A percentile compares a stretch with the other conserved stretches of the same genome.
phyloP scores from a whole-genome alignment of 805 yeast genomes.

The Metschnikowia arizonensis region DNA sequence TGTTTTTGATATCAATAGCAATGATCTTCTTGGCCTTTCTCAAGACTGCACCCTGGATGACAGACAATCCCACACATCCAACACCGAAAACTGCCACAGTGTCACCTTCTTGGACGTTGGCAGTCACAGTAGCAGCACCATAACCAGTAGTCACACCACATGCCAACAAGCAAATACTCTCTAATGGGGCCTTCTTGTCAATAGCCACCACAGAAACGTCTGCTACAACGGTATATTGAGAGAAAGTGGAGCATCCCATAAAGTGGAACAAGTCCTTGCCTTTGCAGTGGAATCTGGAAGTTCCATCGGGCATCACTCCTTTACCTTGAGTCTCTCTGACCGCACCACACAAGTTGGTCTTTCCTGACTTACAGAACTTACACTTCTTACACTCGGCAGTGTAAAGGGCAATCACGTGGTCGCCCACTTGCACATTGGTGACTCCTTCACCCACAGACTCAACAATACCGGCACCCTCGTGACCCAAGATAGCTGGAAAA shows the following conservation, averaged over 20 bases:
- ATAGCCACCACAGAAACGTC: conserved; percentile 95
- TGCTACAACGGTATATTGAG: conserved; percentile 96
- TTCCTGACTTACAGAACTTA: conserved; percentile 90
- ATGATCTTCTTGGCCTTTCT: conserved; percentile 79
- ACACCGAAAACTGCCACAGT: conserved; percentile 96
- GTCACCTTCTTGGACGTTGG: conserved; percentile 85
- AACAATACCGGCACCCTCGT: conserved; percentile 97
- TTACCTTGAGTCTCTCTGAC: conserved; percentile 97
- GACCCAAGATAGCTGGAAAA: conserved; percentile 91
- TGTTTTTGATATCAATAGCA: conserved; percentile 82
- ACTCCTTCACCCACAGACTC: conserved; percentile 96
- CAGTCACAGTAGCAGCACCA: conserved; percentile 95
- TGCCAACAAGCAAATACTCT: conserved; percentile 87
- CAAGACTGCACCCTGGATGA: conserved; percentile 87
- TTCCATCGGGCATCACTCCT: conserved; percentile 99
- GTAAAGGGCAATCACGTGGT: conserved; percentile 87
- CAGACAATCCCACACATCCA: conserved; percentile 95
- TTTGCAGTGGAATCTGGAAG: conserved; percentile 79
- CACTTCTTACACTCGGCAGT: conserved; percentile 96
- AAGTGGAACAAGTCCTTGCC: conserved; percentile 86
- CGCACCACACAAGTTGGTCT: conserved; percentile 93
- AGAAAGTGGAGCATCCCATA: conserved; percentile 97
- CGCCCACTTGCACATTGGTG: conserved; percentile 85
- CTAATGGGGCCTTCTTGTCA: conserved; percentile 76
- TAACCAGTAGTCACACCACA: conserved; percentile 99